phyloP scores from a whole-genome alignment of 108 stramenopile species.

The Cafeteria roenbergensis region DNA sequence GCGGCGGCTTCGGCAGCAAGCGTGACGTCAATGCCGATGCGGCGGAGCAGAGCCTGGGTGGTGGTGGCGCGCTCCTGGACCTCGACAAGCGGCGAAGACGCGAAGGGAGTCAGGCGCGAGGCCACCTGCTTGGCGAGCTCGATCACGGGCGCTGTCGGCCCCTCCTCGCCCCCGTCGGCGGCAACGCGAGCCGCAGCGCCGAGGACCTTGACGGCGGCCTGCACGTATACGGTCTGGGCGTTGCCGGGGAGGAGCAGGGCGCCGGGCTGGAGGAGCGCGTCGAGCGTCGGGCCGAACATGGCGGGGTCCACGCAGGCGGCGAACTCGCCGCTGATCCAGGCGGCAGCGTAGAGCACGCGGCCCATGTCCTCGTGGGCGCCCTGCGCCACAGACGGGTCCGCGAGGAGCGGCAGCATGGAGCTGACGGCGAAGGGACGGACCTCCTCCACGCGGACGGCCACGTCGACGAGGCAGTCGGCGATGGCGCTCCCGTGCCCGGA shows the following conservation, averaged over 20 bases:
- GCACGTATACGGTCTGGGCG: conserved; percentile 70
- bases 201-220: conserved; percentile 67
- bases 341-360: conserved; percentile 69
- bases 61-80: conserved; percentile 78
- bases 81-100: conserved; percentile 56
- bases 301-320: conserved; percentile 18
- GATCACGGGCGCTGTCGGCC: conserved; percentile 23
- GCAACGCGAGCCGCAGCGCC: conserved; percentile 50
- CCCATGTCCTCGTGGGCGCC: conserved; percentile 29
- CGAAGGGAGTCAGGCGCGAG: conserved; percentile 41
- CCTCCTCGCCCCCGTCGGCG: conserved; percentile 30
- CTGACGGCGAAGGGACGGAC: conserved; percentile 76
- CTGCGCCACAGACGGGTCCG: conserved; percentile 19
- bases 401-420: conserved; percentile 53
- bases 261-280: conserved; percentile 14
- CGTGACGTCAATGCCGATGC: conserved; percentile 37
- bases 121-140: conserved; percentile 42
- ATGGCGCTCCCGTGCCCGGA: conserved; percentile 52
- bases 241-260: conserved; percentile 25
- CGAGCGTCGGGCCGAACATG: neutral
- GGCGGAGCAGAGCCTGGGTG: conserved; percentile 46
- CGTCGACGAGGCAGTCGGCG: conserved; percentile 73
- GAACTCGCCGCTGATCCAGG: conserved; percentile 89
- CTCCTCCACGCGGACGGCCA: conserved; percentile 76
- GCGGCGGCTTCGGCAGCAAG: neutral